phyloP scores from a whole-genome alignment of 129 eudicot species.

The Escallonia herrerae region DNA sequence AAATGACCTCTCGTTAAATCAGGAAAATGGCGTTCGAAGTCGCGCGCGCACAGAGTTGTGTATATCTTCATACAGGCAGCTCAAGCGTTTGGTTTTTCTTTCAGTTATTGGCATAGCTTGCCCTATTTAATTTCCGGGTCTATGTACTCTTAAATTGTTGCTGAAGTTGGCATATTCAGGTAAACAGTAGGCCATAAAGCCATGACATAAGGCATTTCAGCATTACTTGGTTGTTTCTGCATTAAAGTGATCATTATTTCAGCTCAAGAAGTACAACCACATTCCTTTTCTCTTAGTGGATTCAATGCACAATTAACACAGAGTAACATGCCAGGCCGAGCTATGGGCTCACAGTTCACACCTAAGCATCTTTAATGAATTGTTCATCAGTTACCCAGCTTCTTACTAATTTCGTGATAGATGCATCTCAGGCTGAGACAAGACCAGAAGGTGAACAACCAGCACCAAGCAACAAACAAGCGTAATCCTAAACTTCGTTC shows the following conservation, averaged over 20 bases:
- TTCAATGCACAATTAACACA: conserved; percentile 5
- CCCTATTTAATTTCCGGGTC: too few species aligned
- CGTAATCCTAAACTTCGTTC: too few species aligned
- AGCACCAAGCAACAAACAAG: too few species aligned
- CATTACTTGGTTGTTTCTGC: conserved; percentile 6
- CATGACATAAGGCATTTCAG: conserved; percentile 1
- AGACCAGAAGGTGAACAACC: too few species aligned
- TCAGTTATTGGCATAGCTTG: too few species aligned
- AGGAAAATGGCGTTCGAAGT: too few species aligned
- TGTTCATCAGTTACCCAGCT: neutral
- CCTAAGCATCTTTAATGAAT: conserved; percentile 12
- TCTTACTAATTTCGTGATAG: too few species aligned
- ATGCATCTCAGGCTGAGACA: too few species aligned
- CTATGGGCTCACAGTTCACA: conserved; percentile 15
- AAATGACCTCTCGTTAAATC: too few species aligned
- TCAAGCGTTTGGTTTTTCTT: too few species aligned
- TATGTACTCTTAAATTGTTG: neutral
- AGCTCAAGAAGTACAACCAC: neutral
- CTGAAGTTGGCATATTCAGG: conserved; percentile 2
- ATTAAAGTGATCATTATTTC: conserved; percentile 1
- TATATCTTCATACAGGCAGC: too few species aligned
- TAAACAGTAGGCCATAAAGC: neutral
- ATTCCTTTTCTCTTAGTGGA: neutral
- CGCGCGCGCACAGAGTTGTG: too few species aligned
- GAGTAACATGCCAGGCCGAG: conserved; percentile 6